Percentiles rank a stretch among this genome's conserved stretches.
phyloP scores from a whole-genome alignment of 2,329 filamentous ascomycete genomes.

The Drechslerella stenobrocha region DNA sequence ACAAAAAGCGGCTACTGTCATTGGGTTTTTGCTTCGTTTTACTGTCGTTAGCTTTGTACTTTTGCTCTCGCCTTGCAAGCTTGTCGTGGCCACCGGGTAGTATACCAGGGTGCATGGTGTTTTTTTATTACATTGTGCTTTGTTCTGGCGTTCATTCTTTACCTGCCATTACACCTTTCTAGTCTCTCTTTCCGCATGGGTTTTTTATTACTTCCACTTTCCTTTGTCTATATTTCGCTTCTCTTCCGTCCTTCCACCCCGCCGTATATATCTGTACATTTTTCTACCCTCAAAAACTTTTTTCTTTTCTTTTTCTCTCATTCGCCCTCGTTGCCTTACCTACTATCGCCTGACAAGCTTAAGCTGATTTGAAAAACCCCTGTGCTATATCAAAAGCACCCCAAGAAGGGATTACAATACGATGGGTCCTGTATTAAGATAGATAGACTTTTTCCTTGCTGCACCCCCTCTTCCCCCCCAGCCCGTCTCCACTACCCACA shows the following conservation, averaged over 20 bases:
- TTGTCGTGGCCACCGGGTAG: not conserved
- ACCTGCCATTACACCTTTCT: not conserved
- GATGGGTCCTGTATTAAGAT: no score
- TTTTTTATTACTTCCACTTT: conserved; percentile 6
- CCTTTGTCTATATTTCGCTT: conserved; percentile 11
- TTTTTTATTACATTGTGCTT: conserved; percentile 36
- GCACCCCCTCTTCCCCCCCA: not conserved
- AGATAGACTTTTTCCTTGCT: not conserved
- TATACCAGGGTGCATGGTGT: conserved; percentile 28
- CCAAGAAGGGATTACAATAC: no score
- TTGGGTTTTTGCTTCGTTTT: conserved; percentile 37
- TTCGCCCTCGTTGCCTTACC: conserved; percentile 50
- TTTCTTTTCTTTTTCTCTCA: conserved; percentile 47
- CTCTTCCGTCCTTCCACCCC: conserved; percentile 24
- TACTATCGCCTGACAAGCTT: conserved; percentile 18
- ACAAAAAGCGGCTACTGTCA: conserved; percentile 47
- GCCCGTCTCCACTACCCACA: not conserved
- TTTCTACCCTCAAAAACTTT: conserved; percentile 5
- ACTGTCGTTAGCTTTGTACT: conserved; percentile 19
- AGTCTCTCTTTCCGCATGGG: not conserved
- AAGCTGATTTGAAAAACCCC: no score
- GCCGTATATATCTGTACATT: conserved; percentile 42
- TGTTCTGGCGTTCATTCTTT: conserved; percentile 17
- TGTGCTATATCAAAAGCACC: not conserved
- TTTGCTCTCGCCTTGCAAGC: conserved; percentile 25